A percentile compares a stretch with the other conserved stretches of the same genome.
These are phyloP conservation scores for Trichothecium sympodiale DNA, from an alignment of 2,329 filamentous ascomycete genomes.

Conservation along the genomic window DNA sequence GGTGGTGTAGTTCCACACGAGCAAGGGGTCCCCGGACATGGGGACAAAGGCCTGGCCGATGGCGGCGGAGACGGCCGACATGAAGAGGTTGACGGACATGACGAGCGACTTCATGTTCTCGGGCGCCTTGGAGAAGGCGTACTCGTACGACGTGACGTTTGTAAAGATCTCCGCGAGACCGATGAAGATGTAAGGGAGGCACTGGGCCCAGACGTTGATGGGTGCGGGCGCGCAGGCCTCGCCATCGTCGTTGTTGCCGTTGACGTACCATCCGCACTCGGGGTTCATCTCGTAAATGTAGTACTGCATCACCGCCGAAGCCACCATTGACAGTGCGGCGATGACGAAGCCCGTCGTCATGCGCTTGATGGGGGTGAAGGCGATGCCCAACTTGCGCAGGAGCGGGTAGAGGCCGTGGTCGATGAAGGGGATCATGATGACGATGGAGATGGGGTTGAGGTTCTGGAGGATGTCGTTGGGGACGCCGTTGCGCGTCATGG, in stretches of 20 bases:
- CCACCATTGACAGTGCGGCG: slow-evolving; percentile 50
- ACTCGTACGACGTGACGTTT: slow-evolving; percentile 55
- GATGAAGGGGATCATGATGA: slow-evolving; percentile 64
- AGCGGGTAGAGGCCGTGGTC: slow-evolving; percentile 60
- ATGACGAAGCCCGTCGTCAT: slow-evolving; percentile 61
- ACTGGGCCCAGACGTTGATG: slow-evolving; percentile 56
- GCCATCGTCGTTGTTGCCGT: slow-evolving; percentile 13
- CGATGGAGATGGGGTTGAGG: slow-evolving; percentile 62
- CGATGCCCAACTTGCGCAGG: slow-evolving; percentile 50
- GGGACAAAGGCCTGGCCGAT: slow-evolving; percentile 58
- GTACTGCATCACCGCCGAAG: slow-evolving; percentile 43
- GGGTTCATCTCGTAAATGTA: slow-evolving; percentile 53
- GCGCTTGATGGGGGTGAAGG: slow-evolving; percentile 66
- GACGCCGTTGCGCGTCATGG: slow-evolving; percentile 56
- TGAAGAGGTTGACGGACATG: slow-evolving; percentile 57
- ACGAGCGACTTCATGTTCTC: slow-evolving; percentile 75
- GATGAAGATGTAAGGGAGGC: slow-evolving; percentile 37
- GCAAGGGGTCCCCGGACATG: slow-evolving; percentile 50
- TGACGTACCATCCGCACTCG: slow-evolving; percentile 44
- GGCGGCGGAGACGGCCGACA: slow-evolving; percentile 57
- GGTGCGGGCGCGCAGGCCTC: slow-evolving; percentile 41
- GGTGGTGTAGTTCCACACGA: slow-evolving; percentile 61
- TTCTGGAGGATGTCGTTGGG: slow-evolving; percentile 73
- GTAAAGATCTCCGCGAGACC: slow-evolving; percentile 43
- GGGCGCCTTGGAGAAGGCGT: slow-evolving; percentile 68